Conservation (phyloP, 2,329 filamentous ascomycete species). For the Colletotrichum theobromicola region DNA sequence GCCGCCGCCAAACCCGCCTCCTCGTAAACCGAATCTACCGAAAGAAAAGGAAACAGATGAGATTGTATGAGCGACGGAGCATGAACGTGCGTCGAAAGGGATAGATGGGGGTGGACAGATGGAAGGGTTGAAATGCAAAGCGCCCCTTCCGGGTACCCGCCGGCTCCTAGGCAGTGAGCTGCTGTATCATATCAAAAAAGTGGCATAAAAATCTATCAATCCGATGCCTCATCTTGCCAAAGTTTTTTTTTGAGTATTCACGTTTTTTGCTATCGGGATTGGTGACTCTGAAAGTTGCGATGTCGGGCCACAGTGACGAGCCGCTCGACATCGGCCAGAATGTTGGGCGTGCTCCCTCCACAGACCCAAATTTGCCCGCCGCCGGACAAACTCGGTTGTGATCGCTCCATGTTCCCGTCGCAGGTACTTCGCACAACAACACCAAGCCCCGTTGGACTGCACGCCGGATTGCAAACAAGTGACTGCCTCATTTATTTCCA, state of each 20-base stretch:
- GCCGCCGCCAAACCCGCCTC: constrained; percentile 52
- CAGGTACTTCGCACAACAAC: constrained; percentile 6
- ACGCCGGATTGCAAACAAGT: background rate
- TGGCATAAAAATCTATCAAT: constrained; percentile 20
- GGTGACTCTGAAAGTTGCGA: background rate
- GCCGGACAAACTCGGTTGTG: constrained; percentile 21
- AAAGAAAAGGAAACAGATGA: background rate
- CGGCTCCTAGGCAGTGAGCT: constrained; percentile 12
- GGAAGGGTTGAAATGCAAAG: background rate
- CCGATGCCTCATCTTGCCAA: background rate
- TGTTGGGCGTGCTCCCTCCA: constrained; percentile 18
- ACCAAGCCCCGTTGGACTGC: background rate
- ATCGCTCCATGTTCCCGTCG: constrained; percentile 9
- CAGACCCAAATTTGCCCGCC: constrained; percentile 21
- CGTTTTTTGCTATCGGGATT: background rate
- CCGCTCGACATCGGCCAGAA: background rate
- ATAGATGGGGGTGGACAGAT: constrained; percentile 6
- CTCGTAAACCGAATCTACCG: constrained; percentile 29
- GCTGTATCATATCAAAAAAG: constrained; percentile 21
- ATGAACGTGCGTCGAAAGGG: background rate
- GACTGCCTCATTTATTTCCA: background rate
- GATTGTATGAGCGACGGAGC: background rate
- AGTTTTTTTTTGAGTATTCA: background rate
- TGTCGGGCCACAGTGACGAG: background rate
- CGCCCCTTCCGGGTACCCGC: constrained; percentile 7